These are phyloP conservation scores for Coniophora puteana DNA, from an alignment of 1,284 basidiomycete genomes.

Conservation along the genomic window DNA sequence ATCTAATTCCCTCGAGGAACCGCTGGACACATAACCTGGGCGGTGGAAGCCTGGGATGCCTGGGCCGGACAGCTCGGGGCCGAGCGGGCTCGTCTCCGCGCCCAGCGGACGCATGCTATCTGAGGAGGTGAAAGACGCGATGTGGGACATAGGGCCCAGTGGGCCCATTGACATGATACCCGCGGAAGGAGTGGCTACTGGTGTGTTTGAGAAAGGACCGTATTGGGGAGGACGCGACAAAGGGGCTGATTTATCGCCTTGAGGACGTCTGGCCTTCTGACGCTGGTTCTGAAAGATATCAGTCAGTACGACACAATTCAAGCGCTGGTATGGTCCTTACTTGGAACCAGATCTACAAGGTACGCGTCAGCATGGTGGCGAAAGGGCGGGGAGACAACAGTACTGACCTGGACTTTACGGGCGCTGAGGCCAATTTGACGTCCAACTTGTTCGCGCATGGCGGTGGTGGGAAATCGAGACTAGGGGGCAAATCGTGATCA, in stretches of 20 bases:
- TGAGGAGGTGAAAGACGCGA: too few relatives aligned
- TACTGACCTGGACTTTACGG: constrained; percentile 78
- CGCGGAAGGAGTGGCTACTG: constrained; percentile 27
- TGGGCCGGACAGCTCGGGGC: constrained; percentile 50
- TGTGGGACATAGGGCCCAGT: too few relatives aligned
- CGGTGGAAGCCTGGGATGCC: constrained; percentile 51
- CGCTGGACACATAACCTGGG: too few relatives aligned
- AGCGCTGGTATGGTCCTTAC: constrained; percentile 37
- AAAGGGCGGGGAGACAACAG: constrained; percentile 8
- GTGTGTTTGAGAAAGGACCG: constrained; percentile 50
- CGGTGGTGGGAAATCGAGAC: constrained; percentile 84
- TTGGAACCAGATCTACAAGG: constrained; percentile 78
- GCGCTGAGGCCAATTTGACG: constrained; percentile 79
- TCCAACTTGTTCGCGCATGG: constrained; percentile 80
- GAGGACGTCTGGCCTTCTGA: constrained; percentile 74
- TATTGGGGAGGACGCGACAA: constrained; percentile 54
- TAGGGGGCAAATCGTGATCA: constrained; percentile 26
- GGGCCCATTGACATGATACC: too few relatives aligned
- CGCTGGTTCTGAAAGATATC: constrained; percentile 60
- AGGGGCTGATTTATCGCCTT: constrained; percentile 27
- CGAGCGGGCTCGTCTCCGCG: too few relatives aligned
- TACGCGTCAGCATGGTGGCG: constrained; percentile 17
- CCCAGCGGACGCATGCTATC: too few relatives aligned
- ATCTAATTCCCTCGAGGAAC: too few relatives aligned
- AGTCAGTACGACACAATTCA: constrained; percentile 16